Conservation (phyloP, 1,284 basidiomycete genomes). For the Calocybe gambosa region DNA sequence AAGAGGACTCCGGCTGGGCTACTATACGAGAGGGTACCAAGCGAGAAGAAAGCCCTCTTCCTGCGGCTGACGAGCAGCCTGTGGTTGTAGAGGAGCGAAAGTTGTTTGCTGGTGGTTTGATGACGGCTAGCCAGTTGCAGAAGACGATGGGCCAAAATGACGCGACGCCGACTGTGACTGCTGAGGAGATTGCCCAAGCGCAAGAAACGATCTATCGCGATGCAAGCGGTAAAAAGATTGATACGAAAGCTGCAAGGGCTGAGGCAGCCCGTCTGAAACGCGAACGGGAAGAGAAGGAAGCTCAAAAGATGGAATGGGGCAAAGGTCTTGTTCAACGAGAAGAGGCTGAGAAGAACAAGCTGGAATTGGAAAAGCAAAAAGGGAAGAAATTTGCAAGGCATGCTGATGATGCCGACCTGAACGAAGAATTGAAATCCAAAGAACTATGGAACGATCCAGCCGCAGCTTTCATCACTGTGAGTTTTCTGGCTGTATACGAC, state of each 20-base stretch:
- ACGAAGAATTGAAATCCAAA: constrained; percentile 73
- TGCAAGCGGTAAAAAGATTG: constrained; percentile 80
- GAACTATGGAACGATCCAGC: constrained; percentile 95
- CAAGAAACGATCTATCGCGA: constrained; percentile 96
- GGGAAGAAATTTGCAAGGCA: constrained; percentile 68
- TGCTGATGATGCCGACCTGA: constrained; percentile 81
- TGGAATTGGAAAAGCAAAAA: constrained; percentile 64
- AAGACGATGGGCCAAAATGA: constrained; percentile 45
- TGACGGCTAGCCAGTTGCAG: constrained; percentile 61
- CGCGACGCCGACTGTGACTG: constrained; percentile 35
- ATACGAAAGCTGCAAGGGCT: constrained; percentile 77
- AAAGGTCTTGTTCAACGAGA: constrained; percentile 89
- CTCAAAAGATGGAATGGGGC: constrained; percentile 93
- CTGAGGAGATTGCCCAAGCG: constrained; percentile 54
- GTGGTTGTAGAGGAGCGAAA: constrained; percentile 43
- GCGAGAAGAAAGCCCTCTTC: constrained; percentile 46
- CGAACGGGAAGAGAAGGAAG: constrained; percentile 78
- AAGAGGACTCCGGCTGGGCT: constrained; percentile 52
- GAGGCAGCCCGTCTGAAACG: constrained; percentile 76
- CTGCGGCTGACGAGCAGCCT: constrained; percentile 66
- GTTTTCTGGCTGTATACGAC: constrained; percentile 22
- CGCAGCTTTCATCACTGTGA: constrained; percentile 83
- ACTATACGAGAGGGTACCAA: constrained; percentile 44
- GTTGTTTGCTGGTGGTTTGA: constrained; percentile 67
- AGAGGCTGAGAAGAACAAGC: constrained; percentile 58